Percentiles rank a stretch among this genome's conserved stretches.
Conservation (phyloP, 495 filamentous ascomycete species). For the Hypomontagnella submonticulosa region DNA sequence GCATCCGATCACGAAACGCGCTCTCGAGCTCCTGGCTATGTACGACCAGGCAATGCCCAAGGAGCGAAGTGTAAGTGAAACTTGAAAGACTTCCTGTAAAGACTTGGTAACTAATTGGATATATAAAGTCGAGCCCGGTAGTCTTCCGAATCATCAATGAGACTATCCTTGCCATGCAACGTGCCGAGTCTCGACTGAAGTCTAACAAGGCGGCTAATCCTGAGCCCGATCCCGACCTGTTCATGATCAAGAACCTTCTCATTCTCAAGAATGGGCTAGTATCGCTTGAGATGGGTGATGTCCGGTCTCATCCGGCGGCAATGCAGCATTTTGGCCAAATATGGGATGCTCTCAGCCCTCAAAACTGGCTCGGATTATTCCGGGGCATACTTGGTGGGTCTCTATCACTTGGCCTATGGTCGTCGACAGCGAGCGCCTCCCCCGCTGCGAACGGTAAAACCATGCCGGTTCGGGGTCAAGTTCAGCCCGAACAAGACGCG, state of each 20-base stretch:
- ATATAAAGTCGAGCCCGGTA: conserved; percentile 62
- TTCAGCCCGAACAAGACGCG: conserved; percentile 64
- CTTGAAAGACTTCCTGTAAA: conserved; percentile 6
- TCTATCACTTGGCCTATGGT: conserved; percentile 51
- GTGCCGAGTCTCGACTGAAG: conserved; percentile 63
- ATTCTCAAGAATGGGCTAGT: conserved; percentile 92
- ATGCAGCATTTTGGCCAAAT: conserved; percentile 77
- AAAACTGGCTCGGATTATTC: conserved; percentile 56
- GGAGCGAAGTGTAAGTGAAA: conserved; percentile 74
- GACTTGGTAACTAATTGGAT: conserved; percentile 55
- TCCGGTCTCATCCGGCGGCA: conserved; percentile 70
- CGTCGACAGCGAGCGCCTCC: conserved; percentile 38
- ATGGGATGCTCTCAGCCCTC: conserved; percentile 73
- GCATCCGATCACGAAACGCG: conserved; percentile 74
- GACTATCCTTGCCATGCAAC: conserved; percentile 59
- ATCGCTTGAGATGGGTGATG: conserved; percentile 91
- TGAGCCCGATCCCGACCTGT: conserved; percentile 77
- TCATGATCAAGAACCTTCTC: conserved; percentile 90
- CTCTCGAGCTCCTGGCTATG: conserved; percentile 82
- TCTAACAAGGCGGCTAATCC: conserved; percentile 57
- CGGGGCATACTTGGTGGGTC: conserved; percentile 54
- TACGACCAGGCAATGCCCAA: conserved; percentile 76
- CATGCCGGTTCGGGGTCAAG: conserved; percentile 23
- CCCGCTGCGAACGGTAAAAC: conserved; percentile 30
- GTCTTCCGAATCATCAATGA: conserved; percentile 60